phyloP scores from a whole-genome alignment of 331 rosid genomes.

The Pyracantha coccinea region DNA sequence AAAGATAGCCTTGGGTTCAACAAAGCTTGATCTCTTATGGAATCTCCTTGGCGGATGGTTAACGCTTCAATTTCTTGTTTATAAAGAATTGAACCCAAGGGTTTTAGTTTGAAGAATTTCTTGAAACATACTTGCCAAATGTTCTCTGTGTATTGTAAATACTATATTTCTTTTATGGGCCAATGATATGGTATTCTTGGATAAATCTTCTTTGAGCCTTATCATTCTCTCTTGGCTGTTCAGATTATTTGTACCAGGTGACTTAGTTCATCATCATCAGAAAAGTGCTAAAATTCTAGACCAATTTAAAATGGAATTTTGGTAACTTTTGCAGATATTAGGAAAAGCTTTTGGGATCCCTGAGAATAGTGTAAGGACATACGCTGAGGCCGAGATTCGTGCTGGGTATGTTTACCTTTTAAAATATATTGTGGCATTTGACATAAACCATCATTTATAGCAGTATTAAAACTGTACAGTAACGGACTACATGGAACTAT shows the following conservation, averaged over 20 bases:
- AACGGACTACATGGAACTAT: slow-evolving; percentile 7
- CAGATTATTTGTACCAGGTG: neutral
- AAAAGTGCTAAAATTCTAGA: neutral
- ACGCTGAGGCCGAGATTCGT: slow-evolving; percentile 94
- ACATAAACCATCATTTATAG: neutral
- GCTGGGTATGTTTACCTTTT: slow-evolving; percentile 56
- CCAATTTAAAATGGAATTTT: neutral
- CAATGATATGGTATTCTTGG: neutral
- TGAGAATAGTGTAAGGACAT: slow-evolving; percentile 78
- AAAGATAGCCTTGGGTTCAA: neutral
- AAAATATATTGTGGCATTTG: neutral
- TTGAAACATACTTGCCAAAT: neutral
- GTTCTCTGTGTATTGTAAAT: neutral
- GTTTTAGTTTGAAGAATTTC: neutral
- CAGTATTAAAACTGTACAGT: neutral
- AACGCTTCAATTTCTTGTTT: neutral
- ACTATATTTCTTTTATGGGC: neutral
- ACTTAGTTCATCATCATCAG: neutral
- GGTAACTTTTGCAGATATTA: slow-evolving; percentile 44
- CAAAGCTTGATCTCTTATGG: neutral
- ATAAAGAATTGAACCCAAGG: neutral
- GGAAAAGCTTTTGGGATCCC: slow-evolving; percentile 92
- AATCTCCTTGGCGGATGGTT: neutral
- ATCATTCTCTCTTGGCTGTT: neutral
- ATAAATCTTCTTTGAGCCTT: neutral